A percentile compares a stretch with the other conserved stretches of the same genome.
These are phyloP conservation scores for Heliocybe sulcata DNA, from an alignment of 1,284 basidiomycete species.

Conservation along the genomic window DNA sequence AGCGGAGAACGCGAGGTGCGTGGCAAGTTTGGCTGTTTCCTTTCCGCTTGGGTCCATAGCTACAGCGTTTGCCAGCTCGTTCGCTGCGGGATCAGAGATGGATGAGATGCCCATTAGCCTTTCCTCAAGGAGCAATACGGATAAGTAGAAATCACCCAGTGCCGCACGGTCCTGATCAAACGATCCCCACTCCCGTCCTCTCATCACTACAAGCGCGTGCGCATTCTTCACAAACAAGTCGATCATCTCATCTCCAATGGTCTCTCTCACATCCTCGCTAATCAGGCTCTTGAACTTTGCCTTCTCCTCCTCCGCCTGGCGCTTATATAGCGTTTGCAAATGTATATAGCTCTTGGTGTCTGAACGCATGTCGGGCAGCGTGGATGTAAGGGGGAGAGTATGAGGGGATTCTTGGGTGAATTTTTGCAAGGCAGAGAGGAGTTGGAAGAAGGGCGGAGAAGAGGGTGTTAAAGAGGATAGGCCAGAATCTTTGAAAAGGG, in stretches of 20 bases:
- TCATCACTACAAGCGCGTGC: constrained; percentile 73
- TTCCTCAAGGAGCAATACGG: background rate
- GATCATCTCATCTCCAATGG: constrained; percentile 51
- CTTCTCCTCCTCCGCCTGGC: constrained; percentile 66
- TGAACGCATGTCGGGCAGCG: constrained; percentile 95
- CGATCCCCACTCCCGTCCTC: constrained; percentile 61
- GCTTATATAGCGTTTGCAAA: constrained; percentile 74
- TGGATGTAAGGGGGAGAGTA: constrained; percentile 48
- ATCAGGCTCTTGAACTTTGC: constrained; percentile 33
- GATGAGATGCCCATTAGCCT: too few species aligned
- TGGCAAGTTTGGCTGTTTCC: constrained; percentile 49
- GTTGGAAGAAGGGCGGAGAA: constrained; percentile 75
- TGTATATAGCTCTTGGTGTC: constrained; percentile 79
- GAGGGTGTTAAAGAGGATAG: constrained; percentile 30
- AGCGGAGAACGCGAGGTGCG: constrained; percentile 63
- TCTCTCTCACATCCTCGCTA: constrained; percentile 22
- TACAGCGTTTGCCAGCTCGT: constrained; percentile 12
- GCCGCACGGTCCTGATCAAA: constrained; percentile 46
- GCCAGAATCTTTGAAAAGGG: constrained; percentile 59
- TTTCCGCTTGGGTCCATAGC: too few species aligned
- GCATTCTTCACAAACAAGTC: constrained; percentile 90
- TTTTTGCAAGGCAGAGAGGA: constrained; percentile 71
- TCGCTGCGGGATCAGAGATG: too few species aligned
- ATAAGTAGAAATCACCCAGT: constrained; percentile 41
- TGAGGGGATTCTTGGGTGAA: constrained; percentile 40